These are phyloP conservation scores for Pseudogymnoascus sp. DNA, from an alignment of 2,329 filamentous ascomycete genomes.

Conservation along the genomic window DNA sequence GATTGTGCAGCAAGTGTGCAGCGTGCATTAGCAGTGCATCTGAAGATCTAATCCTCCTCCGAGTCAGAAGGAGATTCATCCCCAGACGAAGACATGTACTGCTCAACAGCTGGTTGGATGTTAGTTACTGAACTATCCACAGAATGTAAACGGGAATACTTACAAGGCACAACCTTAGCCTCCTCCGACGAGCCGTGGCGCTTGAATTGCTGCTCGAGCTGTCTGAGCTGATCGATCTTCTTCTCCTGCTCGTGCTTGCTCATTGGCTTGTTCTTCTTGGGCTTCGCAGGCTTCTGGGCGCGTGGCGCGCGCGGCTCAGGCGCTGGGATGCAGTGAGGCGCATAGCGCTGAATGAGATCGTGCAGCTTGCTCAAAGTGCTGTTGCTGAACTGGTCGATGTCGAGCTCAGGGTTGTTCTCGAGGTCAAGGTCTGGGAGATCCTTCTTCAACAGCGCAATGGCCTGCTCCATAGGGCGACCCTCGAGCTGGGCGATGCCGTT, in stretches of 20 bases:
- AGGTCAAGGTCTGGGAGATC: constrained; percentile 68
- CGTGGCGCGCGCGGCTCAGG: constrained; percentile 28
- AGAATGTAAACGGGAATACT: constrained; percentile 12
- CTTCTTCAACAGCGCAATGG: constrained; percentile 83
- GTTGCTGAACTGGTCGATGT: constrained; percentile 52
- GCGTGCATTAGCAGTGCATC: neutral
- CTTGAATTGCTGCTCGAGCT: constrained; percentile 45
- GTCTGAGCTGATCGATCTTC: constrained; percentile 56
- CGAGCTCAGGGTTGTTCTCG: constrained; percentile 51
- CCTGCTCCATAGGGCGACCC: constrained; percentile 67
- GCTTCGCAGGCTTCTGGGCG: constrained; percentile 30
- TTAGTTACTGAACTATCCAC: constrained; percentile 14
- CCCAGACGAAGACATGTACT: constrained; percentile 40
- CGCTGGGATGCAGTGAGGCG: constrained; percentile 42
- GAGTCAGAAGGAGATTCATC: constrained; percentile 46
- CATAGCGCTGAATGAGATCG: constrained; percentile 42
- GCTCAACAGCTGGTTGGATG: constrained; percentile 23
- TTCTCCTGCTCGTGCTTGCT: constrained; percentile 64
- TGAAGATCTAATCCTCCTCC: constrained; percentile 36
- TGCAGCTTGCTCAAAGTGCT: constrained; percentile 49
- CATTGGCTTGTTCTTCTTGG: constrained; percentile 67
- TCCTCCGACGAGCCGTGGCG: constrained; percentile 32
- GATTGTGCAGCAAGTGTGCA: neutral
- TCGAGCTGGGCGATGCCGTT: constrained; percentile 76
- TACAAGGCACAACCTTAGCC: constrained; percentile 30